Evolutionary conservation across 2,329 filamentous ascomycete species (phyloP).

Genomic region (Capronia coronata): DNA sequence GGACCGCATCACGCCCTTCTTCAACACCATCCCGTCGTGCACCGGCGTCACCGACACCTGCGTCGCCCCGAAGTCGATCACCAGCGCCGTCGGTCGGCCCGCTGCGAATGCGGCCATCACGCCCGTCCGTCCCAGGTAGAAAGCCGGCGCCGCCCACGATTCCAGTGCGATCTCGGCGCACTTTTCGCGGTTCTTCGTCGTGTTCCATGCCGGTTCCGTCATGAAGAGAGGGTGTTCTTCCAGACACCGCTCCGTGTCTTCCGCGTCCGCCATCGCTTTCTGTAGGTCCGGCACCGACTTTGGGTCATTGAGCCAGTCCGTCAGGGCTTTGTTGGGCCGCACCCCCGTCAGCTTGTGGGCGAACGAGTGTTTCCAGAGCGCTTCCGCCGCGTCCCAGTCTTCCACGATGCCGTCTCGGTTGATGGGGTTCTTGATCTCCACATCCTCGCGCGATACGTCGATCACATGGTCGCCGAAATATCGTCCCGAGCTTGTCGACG

Average conservation of each 20-base stretch:
- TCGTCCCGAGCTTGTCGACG: slow-evolving; percentile 50
- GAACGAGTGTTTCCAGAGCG: slow-evolving; percentile 88
- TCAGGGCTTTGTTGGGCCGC: slow-evolving; percentile 60
- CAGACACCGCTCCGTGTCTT: slow-evolving; percentile 67
- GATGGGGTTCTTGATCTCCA: slow-evolving; percentile 91
- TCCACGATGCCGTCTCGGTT: slow-evolving; percentile 81
- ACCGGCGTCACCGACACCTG: slow-evolving; percentile 85
- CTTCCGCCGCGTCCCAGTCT: slow-evolving; percentile 88
- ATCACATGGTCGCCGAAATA: slow-evolving; percentile 89
- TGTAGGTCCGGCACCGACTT: slow-evolving; percentile 49
- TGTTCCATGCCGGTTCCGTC: slow-evolving; percentile 92
- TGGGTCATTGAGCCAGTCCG: slow-evolving; percentile 70
- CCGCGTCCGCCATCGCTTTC: slow-evolving; percentile 54
- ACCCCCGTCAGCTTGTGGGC: slow-evolving; percentile 78
- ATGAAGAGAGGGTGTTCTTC: slow-evolving; percentile 86
- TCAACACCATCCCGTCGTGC: slow-evolving; percentile 89
- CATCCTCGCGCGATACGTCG: slow-evolving; percentile 63
- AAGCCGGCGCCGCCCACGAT: slow-evolving; percentile 89
- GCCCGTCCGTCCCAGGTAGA: slow-evolving; percentile 83
- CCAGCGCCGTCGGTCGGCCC: slow-evolving; percentile 86
- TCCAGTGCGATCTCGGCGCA: slow-evolving; percentile 96
- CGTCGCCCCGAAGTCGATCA: slow-evolving; percentile 84
- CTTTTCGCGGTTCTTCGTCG: slow-evolving; percentile 80
- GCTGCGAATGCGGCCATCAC: slow-evolving; percentile 87
- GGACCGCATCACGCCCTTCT: slow-evolving; percentile 80